Percentiles rank a stretch among this genome's conserved stretches.
Evolutionary conservation across 23 red algal genomes (phyloP).

Genomic region (Gracilaria domingensis): DNA sequence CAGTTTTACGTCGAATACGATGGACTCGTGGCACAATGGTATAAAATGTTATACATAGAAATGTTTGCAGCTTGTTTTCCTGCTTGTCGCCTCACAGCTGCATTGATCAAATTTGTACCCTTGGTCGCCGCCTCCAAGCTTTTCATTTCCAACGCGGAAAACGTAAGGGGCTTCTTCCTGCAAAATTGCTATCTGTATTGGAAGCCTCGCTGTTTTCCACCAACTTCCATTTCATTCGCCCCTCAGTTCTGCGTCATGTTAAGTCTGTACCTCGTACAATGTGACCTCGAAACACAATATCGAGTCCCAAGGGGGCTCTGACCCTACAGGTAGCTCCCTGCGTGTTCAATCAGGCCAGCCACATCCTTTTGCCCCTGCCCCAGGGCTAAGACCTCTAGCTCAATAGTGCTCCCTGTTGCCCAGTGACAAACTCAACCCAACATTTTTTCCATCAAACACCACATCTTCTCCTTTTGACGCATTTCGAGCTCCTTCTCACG

Average conservation of each 20-base stretch:
- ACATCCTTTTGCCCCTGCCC: not conserved
- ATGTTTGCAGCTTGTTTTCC: not conserved
- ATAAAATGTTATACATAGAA: constrained; percentile 8
- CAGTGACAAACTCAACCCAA: not conserved
- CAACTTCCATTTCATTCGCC: not conserved
- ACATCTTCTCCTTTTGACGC: constrained; percentile 9
- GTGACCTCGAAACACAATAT: not conserved
- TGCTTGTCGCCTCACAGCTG: not conserved
- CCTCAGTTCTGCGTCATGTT: not conserved
- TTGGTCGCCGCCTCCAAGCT: no score
- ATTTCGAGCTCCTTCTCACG: not conserved
- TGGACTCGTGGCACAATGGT: not conserved
- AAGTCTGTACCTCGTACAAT: not conserved
- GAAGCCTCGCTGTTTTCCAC: not conserved
- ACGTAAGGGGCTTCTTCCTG: not conserved
- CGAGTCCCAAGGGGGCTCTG: not conserved
- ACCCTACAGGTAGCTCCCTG: not conserved
- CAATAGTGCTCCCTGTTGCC: not conserved
- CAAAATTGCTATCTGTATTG: not conserved
- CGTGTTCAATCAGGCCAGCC: not conserved
- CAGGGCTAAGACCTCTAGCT: not conserved
- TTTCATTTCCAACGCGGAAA: not conserved
- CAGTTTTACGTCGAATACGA: not conserved
- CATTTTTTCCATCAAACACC: constrained; percentile 18
- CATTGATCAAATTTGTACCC: not conserved